Evolutionary conservation across 192 early-diverging fungal species (phyloP).

Genomic region (Coemansia sp.): DNA sequence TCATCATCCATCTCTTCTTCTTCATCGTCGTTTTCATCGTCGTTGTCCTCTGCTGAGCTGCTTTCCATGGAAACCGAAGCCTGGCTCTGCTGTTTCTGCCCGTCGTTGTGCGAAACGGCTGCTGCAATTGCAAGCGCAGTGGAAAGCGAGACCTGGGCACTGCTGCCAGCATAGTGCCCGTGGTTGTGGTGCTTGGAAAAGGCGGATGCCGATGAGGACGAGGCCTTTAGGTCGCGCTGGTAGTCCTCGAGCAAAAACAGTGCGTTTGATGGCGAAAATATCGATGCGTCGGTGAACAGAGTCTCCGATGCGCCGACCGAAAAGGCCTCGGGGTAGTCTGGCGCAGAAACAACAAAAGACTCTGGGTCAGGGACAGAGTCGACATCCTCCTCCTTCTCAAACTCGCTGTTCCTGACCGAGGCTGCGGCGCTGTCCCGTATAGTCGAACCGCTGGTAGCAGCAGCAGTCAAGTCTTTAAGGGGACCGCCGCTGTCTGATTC

Average conservation of each 20-base stretch:
- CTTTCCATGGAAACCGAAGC: background rate
- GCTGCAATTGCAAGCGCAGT: conserved; percentile 24
- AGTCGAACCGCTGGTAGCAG: background rate
- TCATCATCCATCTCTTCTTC: background rate
- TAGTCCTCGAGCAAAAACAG: conserved; percentile 42
- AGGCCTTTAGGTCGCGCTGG: conserved; percentile 8
- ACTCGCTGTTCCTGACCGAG: conserved; percentile 12
- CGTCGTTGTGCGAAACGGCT: background rate
- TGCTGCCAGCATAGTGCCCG: background rate
- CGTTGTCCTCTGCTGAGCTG: conserved; percentile 1
- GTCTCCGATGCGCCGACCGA: conserved; percentile 42
- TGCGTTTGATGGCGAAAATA: conserved; percentile 43
- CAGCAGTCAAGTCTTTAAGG: background rate
- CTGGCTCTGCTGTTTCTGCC: background rate
- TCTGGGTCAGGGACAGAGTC: conserved; percentile 53
- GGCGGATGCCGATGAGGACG: conserved; percentile 6
- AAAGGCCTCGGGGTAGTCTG: conserved; percentile 45
- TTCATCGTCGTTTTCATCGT: background rate
- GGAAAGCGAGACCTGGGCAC: conserved; percentile 15
- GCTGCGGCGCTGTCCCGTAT: background rate
- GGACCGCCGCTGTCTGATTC: conserved; percentile 12
- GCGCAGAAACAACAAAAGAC: conserved; percentile 51
- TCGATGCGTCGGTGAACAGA: conserved; percentile 47
- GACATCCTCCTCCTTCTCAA: conserved; percentile 36
- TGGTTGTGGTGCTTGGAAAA: background rate